phyloP scores from a whole-genome alignment of 768 basidiomycete species.

The Daedalea quercina region DNA sequence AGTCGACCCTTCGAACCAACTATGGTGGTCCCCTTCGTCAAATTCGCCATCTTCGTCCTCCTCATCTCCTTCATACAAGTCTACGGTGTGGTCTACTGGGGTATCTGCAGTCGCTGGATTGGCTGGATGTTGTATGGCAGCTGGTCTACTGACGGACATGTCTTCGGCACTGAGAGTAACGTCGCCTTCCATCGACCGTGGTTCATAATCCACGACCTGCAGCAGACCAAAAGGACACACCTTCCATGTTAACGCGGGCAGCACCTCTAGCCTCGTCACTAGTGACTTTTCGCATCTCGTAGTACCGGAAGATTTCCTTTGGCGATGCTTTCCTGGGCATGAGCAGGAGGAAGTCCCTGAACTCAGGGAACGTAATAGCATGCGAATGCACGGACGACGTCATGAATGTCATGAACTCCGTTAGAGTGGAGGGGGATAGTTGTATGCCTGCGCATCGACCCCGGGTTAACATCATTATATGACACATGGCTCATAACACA shows the following conservation, averaged over 20 bases:
- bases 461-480: background rate
- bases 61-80: slow-evolving; percentile 30
- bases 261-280: slow-evolving; percentile 74
- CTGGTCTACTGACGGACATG: slow-evolving; percentile 30
- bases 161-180: slow-evolving; percentile 75
- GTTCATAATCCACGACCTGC: background rate
- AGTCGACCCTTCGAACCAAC: slow-evolving; percentile 58
- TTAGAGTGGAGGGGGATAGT: slow-evolving; percentile 59
- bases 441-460: slow-evolving; percentile 50
- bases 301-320: slow-evolving; percentile 82
- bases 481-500: slow-evolving; percentile 23
- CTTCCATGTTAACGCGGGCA: slow-evolving; percentile 85
- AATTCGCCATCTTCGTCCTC: slow-evolving; percentile 38
- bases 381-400: slow-evolving; percentile 66
- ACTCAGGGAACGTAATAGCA: slow-evolving; percentile 74
- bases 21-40: slow-evolving; percentile 54
- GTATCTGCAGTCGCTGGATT: slow-evolving; percentile 2
- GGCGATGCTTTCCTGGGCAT: slow-evolving; percentile 77
- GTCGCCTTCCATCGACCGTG: slow-evolving; percentile 45
- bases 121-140: slow-evolving; percentile 3
- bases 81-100: slow-evolving; percentile 23
- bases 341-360: slow-evolving; percentile 84
- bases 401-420: slow-evolving; percentile 77
- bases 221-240: slow-evolving; percentile 30
- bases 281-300: slow-evolving; percentile 60